Percentiles rank a stretch among this genome's conserved stretches.
phyloP scores from a whole-genome alignment of 2,329 filamentous ascomycete genomes.

The Colletotrichum navitas region DNA sequence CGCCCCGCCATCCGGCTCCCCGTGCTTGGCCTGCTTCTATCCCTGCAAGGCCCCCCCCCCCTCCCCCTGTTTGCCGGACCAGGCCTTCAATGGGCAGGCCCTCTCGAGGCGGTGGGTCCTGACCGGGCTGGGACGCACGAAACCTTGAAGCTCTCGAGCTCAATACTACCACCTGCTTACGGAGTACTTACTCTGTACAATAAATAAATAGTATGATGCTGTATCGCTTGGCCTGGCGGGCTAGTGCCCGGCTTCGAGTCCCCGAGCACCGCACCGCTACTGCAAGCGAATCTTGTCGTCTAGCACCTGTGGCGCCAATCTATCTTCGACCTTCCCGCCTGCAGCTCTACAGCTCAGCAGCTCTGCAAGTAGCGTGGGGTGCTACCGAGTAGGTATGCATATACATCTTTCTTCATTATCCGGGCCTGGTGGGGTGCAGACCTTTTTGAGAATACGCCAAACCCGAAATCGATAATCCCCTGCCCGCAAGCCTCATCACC shows the following conservation, averaged over 20 bases:
- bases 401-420: no score
- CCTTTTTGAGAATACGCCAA: conserved; percentile 25
- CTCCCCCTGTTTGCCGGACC: background rate
- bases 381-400: no score
- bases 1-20: conserved; percentile 20
- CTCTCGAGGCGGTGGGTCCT: background rate
- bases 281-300: conserved; percentile 17
- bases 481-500: conserved; percentile 18
- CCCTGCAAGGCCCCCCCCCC: conserved; percentile 25
- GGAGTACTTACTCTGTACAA: no score
- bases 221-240: background rate
- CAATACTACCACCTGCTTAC: background rate
- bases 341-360: background rate
- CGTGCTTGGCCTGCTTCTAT: conserved; percentile 17
- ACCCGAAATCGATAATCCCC: conserved; percentile 18
- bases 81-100: background rate
- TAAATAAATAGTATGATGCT: background rate
- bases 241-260: conserved; percentile 2
- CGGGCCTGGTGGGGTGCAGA: background rate
- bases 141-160: background rate
- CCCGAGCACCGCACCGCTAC: conserved; percentile 6
- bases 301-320: background rate
- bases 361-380: background rate
- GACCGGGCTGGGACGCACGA: background rate
- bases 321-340: background rate